Base-by-base conservation (phyloP, 257 asterid species). In the Solanum paucissectum region DNA sequence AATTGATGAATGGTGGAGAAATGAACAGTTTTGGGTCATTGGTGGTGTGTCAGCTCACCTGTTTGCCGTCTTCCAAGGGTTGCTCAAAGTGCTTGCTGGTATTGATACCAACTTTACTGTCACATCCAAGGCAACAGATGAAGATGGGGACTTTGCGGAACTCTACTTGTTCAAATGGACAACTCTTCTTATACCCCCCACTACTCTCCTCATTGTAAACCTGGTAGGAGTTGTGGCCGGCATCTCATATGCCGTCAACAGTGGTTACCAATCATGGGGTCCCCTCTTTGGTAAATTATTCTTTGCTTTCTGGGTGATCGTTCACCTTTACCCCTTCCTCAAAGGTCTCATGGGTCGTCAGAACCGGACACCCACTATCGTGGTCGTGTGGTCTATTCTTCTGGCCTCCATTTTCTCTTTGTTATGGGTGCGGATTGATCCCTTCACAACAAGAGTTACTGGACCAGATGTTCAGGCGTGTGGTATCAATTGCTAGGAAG, bases 121-220 rank as follows among this genome's bases (percentile, higher is more conserved):
- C 92, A 96, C 99, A 20, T 96, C 99, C 29, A 96, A 96, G 92
- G 98, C 98, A 66, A 87, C 93, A 18, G 99, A 96, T 62, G 98
- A 96, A 89, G 99, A 94, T 4, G 99, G 98, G 38, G 99, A 96
- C 87, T 96, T 93, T 81, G 60, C 98, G 0, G 99, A 96, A 93
- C 99, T 96, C 27, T 96, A 96, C 95, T 29, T 96, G 98, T 96
- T 96, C 94, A 96, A 96, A 84, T 96, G 99, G 99, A 96, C 98
- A 2, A 93, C 99, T 9, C 98, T 96, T 74, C 93, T 96, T 21
- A 95, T 96, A 81, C 98, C 98, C 23, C 99, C 99, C 0, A 96
- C 98, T 14, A 96, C 99, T 25, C 98, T 96, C 58, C 98, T 96
- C 91, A 92, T 96, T 29, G 79, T 96, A 40, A 96, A 96, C 95